Evolutionary conservation across 371 early-diverging fungal species (phyloP).

Genomic region (Rhizopus arrhizus): DNA sequence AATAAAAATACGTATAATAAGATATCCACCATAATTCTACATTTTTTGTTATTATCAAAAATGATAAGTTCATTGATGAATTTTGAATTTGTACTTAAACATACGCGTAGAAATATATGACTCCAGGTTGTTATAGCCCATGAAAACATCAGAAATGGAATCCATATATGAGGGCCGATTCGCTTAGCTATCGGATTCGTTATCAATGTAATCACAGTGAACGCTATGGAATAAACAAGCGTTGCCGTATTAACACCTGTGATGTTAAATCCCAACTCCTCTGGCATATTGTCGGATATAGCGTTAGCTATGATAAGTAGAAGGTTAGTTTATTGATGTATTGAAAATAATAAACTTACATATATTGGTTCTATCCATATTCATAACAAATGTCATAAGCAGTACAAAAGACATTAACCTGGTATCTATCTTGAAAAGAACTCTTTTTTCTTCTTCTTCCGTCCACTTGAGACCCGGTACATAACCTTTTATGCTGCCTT

Average conservation of each 20-base stretch:
- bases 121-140: slow-evolving; percentile 64
- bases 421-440: slow-evolving; percentile 34
- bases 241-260: slow-evolving; percentile 43
- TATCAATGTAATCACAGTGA: slow-evolving; percentile 44
- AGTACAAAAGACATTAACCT: slow-evolving; percentile 41
- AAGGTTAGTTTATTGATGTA: neutral
- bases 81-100: neutral
- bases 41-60: neutral
- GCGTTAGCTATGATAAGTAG: slow-evolving; percentile 38
- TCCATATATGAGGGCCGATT: slow-evolving; percentile 59
- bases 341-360: slow-evolving; percentile 35
- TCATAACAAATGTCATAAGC: slow-evolving; percentile 45
- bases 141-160: slow-evolving; percentile 60
- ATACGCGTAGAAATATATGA: slow-evolving; percentile 35
- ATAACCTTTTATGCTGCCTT: slow-evolving; percentile 4
- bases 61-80: neutral
- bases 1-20: slow-evolving; percentile 34
- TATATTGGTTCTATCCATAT: slow-evolving; percentile 53
- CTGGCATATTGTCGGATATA: slow-evolving; percentile 46
- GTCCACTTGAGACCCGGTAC: slow-evolving; percentile 42
- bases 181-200: slow-evolving; percentile 55
- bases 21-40: slow-evolving; percentile 31
- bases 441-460: slow-evolving; percentile 35
- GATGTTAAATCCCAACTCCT: slow-evolving; percentile 43
- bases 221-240: slow-evolving; percentile 37